Evolutionary conservation across 2,329 filamentous ascomycete species (phyloP).

Genomic region (Emergomyces pasteurianus): DNA sequence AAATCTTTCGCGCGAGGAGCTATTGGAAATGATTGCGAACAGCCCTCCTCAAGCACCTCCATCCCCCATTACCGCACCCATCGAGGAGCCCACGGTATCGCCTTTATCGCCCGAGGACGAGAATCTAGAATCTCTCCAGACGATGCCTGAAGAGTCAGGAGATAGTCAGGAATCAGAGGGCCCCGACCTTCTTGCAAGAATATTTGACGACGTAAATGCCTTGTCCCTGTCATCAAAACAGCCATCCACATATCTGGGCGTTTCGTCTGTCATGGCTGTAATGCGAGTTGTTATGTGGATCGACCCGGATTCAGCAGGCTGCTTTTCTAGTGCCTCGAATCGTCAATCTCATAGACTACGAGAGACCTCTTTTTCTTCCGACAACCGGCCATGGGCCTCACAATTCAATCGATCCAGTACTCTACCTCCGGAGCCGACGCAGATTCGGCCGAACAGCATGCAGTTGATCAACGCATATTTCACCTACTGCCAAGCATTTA

Average conservation of each 20-base stretch:
- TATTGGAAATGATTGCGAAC: slow-evolving; percentile 44
- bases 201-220: slow-evolving; percentile 61
- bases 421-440: slow-evolving; percentile 38
- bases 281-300: slow-evolving; percentile 55
- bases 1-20: slow-evolving; percentile 46
- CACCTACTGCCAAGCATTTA: slow-evolving; percentile 57
- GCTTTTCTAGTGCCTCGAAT: slow-evolving; percentile 34
- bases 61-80: slow-evolving; percentile 38
- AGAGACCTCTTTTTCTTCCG: slow-evolving; percentile 25
- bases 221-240: slow-evolving; percentile 51
- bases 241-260: slow-evolving; percentile 55
- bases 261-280: slow-evolving; percentile 63
- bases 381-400: slow-evolving; percentile 6
- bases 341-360: slow-evolving; percentile 25
- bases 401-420: slow-evolving; percentile 21
- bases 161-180: slow-evolving; percentile 35
- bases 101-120: slow-evolving; percentile 37
- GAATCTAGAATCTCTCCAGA: slow-evolving; percentile 51
- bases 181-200: slow-evolving; percentile 45
- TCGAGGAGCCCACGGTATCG: slow-evolving; percentile 31
- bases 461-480: slow-evolving; percentile 66
- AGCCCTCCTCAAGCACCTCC: slow-evolving; percentile 27
- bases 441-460: slow-evolving; percentile 49
- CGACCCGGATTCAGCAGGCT: slow-evolving; percentile 38
- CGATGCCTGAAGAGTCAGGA: slow-evolving; percentile 54